These are phyloP conservation scores for Apiotrichum veenhuisii DNA, from an alignment of 1,284 basidiomycete genomes.

Conservation along the genomic window DNA sequence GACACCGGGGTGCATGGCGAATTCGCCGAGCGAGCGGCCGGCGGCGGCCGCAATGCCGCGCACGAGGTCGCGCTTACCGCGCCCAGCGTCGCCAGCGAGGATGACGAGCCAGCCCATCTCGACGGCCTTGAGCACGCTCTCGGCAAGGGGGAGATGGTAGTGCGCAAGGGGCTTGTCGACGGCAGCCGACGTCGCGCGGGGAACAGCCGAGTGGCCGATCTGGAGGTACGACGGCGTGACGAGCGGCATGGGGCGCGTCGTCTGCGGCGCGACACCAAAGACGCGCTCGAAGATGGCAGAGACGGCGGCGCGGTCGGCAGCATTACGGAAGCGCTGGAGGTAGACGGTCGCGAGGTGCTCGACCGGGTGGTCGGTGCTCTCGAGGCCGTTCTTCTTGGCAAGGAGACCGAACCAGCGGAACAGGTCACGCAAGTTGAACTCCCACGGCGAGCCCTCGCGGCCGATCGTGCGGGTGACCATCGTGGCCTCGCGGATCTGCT, in stretches of 20 bases:
- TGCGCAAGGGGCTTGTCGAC: conserved; percentile 60
- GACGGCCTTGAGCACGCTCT: conserved; percentile 72
- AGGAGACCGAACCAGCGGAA: conserved; percentile 72
- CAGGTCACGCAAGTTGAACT: conserved; percentile 96
- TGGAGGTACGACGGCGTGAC: conserved; percentile 59
- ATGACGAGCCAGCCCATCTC: conserved; percentile 84
- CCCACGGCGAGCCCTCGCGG: conserved; percentile 88
- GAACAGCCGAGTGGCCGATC: conserved; percentile 64
- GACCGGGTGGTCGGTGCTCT: conserved; percentile 60
- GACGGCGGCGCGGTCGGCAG: conserved; percentile 63
- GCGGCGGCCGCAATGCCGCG: conserved; percentile 66
- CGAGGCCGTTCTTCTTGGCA: conserved; percentile 55
- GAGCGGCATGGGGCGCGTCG: conserved; percentile 54
- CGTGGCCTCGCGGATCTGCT: conserved; percentile 66
- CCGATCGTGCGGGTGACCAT: conserved; percentile 68
- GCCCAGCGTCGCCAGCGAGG: conserved; percentile 67
- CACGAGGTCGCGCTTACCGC: conserved; percentile 78
- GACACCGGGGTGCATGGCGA: conserved; percentile 79
- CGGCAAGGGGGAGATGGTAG: conserved; percentile 63
- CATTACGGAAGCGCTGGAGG: conserved; percentile 77
- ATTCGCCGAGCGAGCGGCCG: conserved; percentile 67
- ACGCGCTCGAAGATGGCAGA: conserved; percentile 60
- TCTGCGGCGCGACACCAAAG: conserved; percentile 54
- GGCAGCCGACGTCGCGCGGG: conserved; percentile 50
- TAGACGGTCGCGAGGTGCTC: conserved; percentile 71